Evolutionary conservation across 208 protist species (phyloP).

Genomic region (Wallacemonas collosoma): DNA sequence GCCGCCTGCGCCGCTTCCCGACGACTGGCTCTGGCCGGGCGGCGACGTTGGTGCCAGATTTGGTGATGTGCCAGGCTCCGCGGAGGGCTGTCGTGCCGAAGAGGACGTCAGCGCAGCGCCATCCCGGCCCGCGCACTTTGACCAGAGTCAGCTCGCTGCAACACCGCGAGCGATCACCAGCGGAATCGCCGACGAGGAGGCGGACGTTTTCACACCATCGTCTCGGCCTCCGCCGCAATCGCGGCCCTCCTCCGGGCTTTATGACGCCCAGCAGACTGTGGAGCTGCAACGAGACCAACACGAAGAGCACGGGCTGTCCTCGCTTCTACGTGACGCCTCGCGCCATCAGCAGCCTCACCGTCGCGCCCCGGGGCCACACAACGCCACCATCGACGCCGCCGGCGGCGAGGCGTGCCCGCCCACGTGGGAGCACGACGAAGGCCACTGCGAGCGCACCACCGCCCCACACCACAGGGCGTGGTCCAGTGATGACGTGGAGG

Average conservation of each 20-base stretch:
- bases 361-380: too few relatives aligned
- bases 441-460: neutral
- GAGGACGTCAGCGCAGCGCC: neutral
- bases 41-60: neutral
- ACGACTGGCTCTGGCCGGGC: neutral
- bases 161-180: neutral
- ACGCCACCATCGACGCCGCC: too few relatives aligned
- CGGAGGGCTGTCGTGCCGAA: neutral
- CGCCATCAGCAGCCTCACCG: too few relatives aligned
- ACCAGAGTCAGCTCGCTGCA: neutral
- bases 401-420: neutral
- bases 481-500: constrained; percentile 24
- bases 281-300: too few relatives aligned
- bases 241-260: too few relatives aligned
- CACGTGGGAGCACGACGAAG: neutral
- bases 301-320: too few relatives aligned
- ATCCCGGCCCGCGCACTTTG: too few relatives aligned
- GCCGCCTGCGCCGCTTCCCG: neutral
- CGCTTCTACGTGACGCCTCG: too few relatives aligned
- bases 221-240: too few relatives aligned
- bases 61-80: neutral
- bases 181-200: constrained; percentile 6
- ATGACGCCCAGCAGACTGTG: too few relatives aligned
- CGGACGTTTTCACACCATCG: neutral
- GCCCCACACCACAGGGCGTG: constrained; percentile 11